Evolutionary conservation across 2,329 filamentous ascomycete species (phyloP).

Genomic region (Onygenales sp.): DNA sequence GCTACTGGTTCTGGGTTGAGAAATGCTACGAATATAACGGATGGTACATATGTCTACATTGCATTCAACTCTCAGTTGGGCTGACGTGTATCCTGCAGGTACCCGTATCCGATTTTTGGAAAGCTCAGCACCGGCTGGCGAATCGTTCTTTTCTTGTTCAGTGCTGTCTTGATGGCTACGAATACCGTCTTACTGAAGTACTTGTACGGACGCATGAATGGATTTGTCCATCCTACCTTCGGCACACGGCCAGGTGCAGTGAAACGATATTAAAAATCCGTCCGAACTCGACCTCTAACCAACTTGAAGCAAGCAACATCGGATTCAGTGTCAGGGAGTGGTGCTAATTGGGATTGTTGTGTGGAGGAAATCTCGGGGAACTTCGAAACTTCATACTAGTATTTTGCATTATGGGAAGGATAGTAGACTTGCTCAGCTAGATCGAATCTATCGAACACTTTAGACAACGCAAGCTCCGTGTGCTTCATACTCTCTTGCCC

Average conservation of each 20-base stretch:
- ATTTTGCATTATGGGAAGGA: too few relatives aligned
- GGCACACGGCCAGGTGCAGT: background rate
- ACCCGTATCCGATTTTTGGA: conserved; percentile 79
- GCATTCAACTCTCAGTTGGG: background rate
- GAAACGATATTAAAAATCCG: background rate
- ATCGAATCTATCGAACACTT: too few relatives aligned
- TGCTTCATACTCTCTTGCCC: too few relatives aligned
- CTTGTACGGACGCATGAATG: conserved; percentile 50
- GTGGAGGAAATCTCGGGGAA: too few relatives aligned
- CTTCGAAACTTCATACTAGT: too few relatives aligned
- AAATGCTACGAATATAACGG: conserved; percentile 49
- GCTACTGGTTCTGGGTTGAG: conserved; percentile 58
- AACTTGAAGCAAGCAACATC: background rate
- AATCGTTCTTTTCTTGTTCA: conserved; percentile 56
- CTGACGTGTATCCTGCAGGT: conserved; percentile 40
- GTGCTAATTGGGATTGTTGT: too few relatives aligned
- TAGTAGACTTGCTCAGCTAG: too few relatives aligned
- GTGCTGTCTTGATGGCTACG: conserved; percentile 61
- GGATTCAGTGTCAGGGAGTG: background rate
- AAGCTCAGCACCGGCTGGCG: conserved; percentile 58
- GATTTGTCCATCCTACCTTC: conserved; percentile 12
- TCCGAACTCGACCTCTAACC: background rate
- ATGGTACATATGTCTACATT: conserved; percentile 32
- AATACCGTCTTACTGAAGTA: conserved; percentile 62
- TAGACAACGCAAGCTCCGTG: too few relatives aligned